Evolutionary conservation across 805 yeast genomes (phyloP), one percentile per base, ranked within the genome.

Genomic region (Yamadazyma ubonensis): DNA sequence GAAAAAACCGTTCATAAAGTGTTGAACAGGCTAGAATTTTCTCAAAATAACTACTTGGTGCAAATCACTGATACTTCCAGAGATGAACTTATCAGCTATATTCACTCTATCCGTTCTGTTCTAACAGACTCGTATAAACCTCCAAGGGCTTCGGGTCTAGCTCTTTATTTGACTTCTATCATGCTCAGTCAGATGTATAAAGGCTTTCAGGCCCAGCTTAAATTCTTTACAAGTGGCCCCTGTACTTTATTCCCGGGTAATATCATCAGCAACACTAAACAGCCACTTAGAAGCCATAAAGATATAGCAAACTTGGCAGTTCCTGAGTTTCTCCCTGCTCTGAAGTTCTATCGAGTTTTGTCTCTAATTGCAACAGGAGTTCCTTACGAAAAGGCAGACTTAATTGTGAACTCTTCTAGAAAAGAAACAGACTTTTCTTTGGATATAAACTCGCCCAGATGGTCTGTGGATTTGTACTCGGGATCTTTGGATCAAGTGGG

Each of bases 401-500:
- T 33, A 4, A 34, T 51, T 36, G 21, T 51, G 10, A 39, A 48
- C 42, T 19, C 16, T 5, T 48, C 56, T 0, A 48, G 44, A 9
- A 62, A 57, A 33, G 45, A 61, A 12, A 54, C 62, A 2, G 56
- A 57, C 22, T 55, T 46, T 38, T 41, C 50, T 18, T 42, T 45
- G 12, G 43, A 35, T 11, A 43, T 41, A 7, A 44, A 39, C 10
- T 8, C 40, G n/a, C 56, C 67, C 2, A 44, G 45, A 22, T 63
- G 65, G 61, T 37, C 58, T 2, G 43, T 58, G 19, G 61, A 67
- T 38, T 36, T 70, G 4, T 68, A 58, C 43, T 44, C 61, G 1
- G 72, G 67, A 1, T 62, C 70, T 1, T 48, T 60, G 12, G 74
- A 70, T 39, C 75, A 71, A 45, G 63, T 59, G 1, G 76, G 76